Base-by-base conservation (phyloP, 805 yeast species). In the Komagataella pastoris region DNA sequence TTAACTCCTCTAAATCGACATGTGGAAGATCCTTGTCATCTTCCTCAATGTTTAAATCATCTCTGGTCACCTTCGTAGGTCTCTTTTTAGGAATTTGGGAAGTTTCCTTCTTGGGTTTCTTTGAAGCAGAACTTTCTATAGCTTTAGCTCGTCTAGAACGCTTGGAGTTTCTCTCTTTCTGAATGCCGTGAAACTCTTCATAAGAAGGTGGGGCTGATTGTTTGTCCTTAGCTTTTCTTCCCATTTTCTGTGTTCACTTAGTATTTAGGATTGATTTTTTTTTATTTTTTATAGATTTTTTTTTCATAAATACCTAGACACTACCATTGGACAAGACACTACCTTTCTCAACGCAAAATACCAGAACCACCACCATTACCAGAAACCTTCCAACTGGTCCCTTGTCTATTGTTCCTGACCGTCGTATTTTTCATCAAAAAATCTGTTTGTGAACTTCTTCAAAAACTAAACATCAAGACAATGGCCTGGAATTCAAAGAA, bases 181-280 rank as follows among this genome's bases (percentile, higher is more conserved):
- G 69, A 24, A 58, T 59, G 14, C 67, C 68, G 57, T 80, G 80
- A 65, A 90, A 83, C 61, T 91, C 96, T 47, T 91, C 98, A 55
- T 83, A 72, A 5, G 89, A 65, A 43, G 97, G 97, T 58, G 98
- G 98, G 54, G 78, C 86, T 48, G 88, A 93, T 71, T 91, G 98
- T 75, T 88, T 91, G 61, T 88, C 85, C 69, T 85, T 88, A 54
- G 88, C 87, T 73, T 87, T 83, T 79, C 96, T 85, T 66, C 98
- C 98, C 96, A 90, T 88, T 30, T 30, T 30, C 40, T 51, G 8
- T 51, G 40, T 10, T 7, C 36, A 48, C 47, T 50, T 21, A 17
- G n/a, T 18, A 30, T 36, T 8, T 6, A 3, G 8, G 24, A 23
- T n/a, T 18, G 24, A 17, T 45, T 24, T n/a, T 21, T 12, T 12